These are phyloP conservation scores for Lipomyces lipofer DNA, from an alignment of 805 yeast genomes.

Conservation along the genomic window DNA sequence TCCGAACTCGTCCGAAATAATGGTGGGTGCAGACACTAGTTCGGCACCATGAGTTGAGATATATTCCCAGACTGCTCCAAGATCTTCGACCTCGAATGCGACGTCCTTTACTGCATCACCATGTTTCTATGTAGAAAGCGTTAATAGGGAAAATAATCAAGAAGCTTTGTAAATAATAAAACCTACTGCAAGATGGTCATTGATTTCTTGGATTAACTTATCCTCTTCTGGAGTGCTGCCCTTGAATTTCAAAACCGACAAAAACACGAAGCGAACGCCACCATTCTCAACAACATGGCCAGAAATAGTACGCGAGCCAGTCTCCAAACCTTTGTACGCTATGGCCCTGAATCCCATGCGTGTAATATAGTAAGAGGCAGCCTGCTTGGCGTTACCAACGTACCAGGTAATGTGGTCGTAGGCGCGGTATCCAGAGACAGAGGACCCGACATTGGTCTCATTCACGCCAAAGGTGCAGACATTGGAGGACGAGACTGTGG, in stretches of 20 bases:
- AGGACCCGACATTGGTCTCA: neutral
- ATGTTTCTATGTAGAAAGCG: constrained; percentile 47
- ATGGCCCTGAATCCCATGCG: constrained; percentile 60
- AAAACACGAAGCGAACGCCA: constrained; percentile 50
- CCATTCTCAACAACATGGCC: constrained; percentile 52
- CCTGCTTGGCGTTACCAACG: constrained; percentile 69
- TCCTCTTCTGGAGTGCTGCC: neutral
- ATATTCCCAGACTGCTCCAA: constrained; percentile 45
- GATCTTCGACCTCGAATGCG: constrained; percentile 59
- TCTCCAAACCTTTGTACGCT: constrained; percentile 69
- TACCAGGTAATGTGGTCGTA: constrained; percentile 62
- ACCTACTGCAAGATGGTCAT: neutral
- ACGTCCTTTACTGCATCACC: constrained; percentile 81
- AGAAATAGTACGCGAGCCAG: constrained; percentile 54
- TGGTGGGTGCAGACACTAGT: constrained; percentile 37
- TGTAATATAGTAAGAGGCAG: constrained; percentile 44
- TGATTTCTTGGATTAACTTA: constrained; percentile 34
- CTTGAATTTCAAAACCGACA: constrained; percentile 38
- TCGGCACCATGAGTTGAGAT: constrained; percentile 60
- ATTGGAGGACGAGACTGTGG: neutral
- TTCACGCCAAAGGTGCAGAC: neutral
- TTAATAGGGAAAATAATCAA: too few relatives aligned
- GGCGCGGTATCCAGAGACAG: neutral
- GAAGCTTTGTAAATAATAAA: too few relatives aligned
- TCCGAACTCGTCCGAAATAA: constrained; percentile 51